A percentile compares a stretch with the other conserved stretches of the same genome.
These are phyloP conservation scores for Lodderomyces pseudojiufengensis DNA, from an alignment of 1,139 yeast species.

Conservation along the genomic window DNA sequence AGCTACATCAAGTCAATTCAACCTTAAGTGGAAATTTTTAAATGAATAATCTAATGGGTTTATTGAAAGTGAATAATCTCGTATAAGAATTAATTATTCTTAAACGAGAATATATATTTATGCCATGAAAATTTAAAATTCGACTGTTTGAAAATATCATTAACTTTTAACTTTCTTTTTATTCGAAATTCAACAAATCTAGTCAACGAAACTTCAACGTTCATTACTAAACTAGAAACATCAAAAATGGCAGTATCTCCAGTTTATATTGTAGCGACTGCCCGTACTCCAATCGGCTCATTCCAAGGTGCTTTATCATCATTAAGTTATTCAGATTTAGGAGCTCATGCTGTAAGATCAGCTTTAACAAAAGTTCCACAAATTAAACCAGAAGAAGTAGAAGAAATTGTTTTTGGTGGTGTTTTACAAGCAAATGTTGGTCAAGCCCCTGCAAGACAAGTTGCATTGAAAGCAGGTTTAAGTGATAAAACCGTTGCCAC, in stretches of 20 bases:
- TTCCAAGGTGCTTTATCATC: conserved; percentile 82
- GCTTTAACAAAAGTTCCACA: conserved; percentile 83
- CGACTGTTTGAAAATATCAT: too few relatives aligned
- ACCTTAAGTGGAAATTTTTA: too few relatives aligned
- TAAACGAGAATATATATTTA: too few relatives aligned
- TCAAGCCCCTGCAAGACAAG: conserved; percentile 98
- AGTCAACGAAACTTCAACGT: too few relatives aligned
- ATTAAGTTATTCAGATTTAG: conserved; percentile 76
- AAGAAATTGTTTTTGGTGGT: conserved; percentile 90
- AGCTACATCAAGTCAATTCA: too few relatives aligned
- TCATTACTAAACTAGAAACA: not conserved
- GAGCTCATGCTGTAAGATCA: conserved; percentile 86
- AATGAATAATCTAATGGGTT: too few relatives aligned
- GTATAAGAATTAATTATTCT: too few relatives aligned
- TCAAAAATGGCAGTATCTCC: conserved; percentile 13
- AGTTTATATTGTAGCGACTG: conserved; percentile 85
- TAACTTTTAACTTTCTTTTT: too few relatives aligned
- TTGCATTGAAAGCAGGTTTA: conserved; percentile 86
- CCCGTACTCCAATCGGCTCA: conserved; percentile 95
- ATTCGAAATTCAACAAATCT: too few relatives aligned
- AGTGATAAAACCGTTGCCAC: conserved; percentile 77
- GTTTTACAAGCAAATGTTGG: conserved; percentile 93
- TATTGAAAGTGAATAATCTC: too few relatives aligned
- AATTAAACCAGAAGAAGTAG: conserved; percentile 73
- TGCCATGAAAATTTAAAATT: too few relatives aligned